Evolutionary conservation across 176 grass and related monocot species (phyloP), one percentile per base, ranked within the genome.

Genomic region (Triticum urartu): DNA sequence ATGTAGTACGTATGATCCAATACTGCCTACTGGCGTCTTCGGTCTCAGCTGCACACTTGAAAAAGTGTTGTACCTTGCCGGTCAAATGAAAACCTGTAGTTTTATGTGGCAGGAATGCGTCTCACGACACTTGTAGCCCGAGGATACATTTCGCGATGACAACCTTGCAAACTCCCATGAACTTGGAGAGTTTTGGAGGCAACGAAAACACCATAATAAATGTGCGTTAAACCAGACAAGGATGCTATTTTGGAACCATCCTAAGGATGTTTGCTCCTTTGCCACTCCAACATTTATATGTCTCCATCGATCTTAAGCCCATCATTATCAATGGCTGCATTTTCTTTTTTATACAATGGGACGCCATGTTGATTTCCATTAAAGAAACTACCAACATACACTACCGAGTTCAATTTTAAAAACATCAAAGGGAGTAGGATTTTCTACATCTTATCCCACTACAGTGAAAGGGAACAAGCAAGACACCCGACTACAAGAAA

Each of bases 231-330:
- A 77, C 1, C 21, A 68, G 25, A 21, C 28, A 79, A 38, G 11
- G 24, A 18, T 3, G 3, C 61, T 21, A 47, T 64, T 81, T 77
- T 81, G 88, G 78, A 72, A 14, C 43, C 15, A n/a, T 36, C 10
- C 20, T 64, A 22, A 60, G 28, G 75, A 68, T 68, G 80, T 75
- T 60, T 91, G 68, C 81, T 36, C 28, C 25, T 91, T 87, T 18
- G 81, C 81, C 81, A 84, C 68, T 80, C 6, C 43, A 22, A 65
- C 25, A 6, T 58, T 12, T 24, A 26, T 30, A 14, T 6, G 25
- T 8, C 64, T 21, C 10, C 25, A 47, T 45, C 11, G 24, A 72
- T 60, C 32, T 22, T 9, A 36, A 11, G 68, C 6, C 47, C 22
- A 21, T 13, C 18, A 26, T 34, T 58, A 78, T 86, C 65, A 73